A percentile compares a stretch with the other conserved stretches of the same genome.
Evolutionary conservation across 306 rosid genomes (phyloP).

Genomic region (Vigna trinervia): DNA sequence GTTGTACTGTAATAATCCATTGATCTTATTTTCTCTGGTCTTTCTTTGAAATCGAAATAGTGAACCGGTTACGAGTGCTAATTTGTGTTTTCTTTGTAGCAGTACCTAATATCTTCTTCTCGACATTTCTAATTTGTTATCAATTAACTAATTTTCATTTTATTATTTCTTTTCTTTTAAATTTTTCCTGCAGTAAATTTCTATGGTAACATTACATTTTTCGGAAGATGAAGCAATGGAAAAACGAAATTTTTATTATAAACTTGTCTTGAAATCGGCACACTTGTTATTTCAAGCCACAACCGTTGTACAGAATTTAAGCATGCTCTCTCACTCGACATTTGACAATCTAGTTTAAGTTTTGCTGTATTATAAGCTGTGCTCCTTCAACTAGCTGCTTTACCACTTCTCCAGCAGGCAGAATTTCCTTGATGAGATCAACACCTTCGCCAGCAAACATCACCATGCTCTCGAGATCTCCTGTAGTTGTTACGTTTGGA

Average conservation of each 20-base stretch:
- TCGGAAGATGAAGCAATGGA: background rate
- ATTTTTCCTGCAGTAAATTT: background rate
- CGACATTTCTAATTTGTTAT: too few species aligned
- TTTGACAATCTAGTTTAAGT: conserved; percentile 42
- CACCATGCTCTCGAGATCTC: conserved; percentile 85
- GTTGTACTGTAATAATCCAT: background rate
- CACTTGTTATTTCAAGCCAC: background rate
- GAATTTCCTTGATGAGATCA: conserved; percentile 72
- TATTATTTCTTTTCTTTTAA: too few species aligned
- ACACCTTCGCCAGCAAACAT: conserved; percentile 88
- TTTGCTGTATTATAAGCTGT: conserved; percentile 58
- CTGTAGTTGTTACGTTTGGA: conserved; percentile 67
- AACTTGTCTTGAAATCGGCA: background rate
- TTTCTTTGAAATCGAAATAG: background rate
- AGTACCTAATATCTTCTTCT: too few species aligned
- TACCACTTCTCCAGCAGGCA: conserved; percentile 75
- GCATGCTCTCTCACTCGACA: background rate
- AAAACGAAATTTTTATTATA: conserved; percentile 6
- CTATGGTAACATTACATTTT: background rate
- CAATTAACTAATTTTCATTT: too few species aligned
- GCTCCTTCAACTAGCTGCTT: conserved; percentile 78
- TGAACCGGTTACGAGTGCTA: background rate
- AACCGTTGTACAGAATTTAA: background rate
- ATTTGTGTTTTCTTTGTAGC: background rate
- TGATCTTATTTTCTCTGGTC: background rate